phyloP scores from a whole-genome alignment of 2,329 filamentous ascomycete genomes.

The Colletotrichum eremochloae region DNA sequence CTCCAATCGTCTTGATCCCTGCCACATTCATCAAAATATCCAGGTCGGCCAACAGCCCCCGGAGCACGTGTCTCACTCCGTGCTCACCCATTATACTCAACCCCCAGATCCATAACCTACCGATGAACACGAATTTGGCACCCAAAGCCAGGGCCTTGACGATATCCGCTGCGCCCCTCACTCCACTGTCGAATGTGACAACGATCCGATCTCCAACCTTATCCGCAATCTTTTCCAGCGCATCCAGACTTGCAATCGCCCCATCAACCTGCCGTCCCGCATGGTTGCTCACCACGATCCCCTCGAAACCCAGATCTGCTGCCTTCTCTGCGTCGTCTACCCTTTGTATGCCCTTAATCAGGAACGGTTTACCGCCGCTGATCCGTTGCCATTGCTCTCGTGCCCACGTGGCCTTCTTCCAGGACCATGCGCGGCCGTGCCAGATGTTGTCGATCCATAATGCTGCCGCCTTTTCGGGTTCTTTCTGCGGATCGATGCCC shows the following conservation, averaged over 20 bases:
- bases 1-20: constrained; percentile 60
- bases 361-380: constrained; percentile 70
- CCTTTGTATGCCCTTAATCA: constrained; percentile 73
- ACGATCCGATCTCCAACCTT: constrained; percentile 39
- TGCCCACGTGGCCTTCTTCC: constrained; percentile 73
- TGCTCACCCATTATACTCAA: constrained; percentile 41
- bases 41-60: constrained; percentile 60
- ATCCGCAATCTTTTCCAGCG: constrained; percentile 59
- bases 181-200: constrained; percentile 60
- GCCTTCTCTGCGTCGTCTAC: constrained; percentile 69
- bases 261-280: constrained; percentile 64
- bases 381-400: constrained; percentile 71
- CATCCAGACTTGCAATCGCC: constrained; percentile 64
- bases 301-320: constrained; percentile 70
- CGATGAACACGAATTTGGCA: constrained; percentile 69
- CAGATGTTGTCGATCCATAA: constrained; percentile 75
- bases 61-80: constrained; percentile 28
- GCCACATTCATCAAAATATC: constrained; percentile 70
- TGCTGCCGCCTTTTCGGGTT: constrained; percentile 65
- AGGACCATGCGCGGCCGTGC: constrained; percentile 73
- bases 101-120: constrained; percentile 68
- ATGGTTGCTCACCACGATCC: constrained; percentile 72
- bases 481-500: constrained; percentile 61
- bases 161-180: constrained; percentile 70
- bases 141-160: constrained; percentile 70